phyloP scores from a whole-genome alignment of 805 yeast species.

The Lachancea nothofagi region DNA sequence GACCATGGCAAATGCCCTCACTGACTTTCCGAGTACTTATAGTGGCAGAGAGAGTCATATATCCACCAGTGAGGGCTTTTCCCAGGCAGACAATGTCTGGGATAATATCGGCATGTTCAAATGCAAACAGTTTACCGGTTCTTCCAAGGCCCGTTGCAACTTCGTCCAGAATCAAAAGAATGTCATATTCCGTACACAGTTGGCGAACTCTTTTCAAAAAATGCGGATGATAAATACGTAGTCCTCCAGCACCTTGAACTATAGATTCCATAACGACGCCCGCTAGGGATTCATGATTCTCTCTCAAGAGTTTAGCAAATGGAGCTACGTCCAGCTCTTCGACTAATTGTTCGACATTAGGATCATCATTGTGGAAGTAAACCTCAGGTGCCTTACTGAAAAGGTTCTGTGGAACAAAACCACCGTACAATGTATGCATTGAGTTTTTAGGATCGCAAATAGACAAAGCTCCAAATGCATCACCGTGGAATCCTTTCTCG shows the following conservation, averaged over 20 bases:
- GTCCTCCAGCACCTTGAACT: conserved; percentile 38
- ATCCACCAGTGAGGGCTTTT: conserved; percentile 28
- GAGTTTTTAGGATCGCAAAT: conserved; percentile 33
- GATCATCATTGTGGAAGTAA: conserved; percentile 11
- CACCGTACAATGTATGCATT: conserved; percentile 32
- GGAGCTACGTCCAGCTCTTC: conserved; percentile 16
- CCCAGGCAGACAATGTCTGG: conserved; percentile 28
- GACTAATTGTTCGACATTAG: conserved; percentile 25
- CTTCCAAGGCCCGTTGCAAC: conserved; percentile 36
- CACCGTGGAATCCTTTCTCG: conserved; percentile 36
- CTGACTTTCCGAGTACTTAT: conserved; percentile 17
- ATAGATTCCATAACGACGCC: conserved; percentile 36
- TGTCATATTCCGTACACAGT: conserved; percentile 30
- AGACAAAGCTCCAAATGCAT: conserved; percentile 37
- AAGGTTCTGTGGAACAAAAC: conserved; percentile 26
- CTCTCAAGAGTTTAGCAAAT: conserved; percentile 21
- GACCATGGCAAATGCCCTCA: conserved; percentile 17
- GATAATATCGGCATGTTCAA: conserved; percentile 19
- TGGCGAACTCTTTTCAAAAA: conserved; percentile 30
- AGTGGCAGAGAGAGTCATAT: conserved; percentile 23
- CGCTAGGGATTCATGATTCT: conserved; percentile 30
- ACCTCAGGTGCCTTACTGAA: conserved; percentile 27
- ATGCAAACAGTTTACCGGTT: conserved; percentile 35
- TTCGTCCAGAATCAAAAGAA: conserved; percentile 35
- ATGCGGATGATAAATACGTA: conserved; percentile 33